Evolutionary conservation across 2,329 filamentous ascomycete species (phyloP).

Genomic region (Aspergillus fischeri): DNA sequence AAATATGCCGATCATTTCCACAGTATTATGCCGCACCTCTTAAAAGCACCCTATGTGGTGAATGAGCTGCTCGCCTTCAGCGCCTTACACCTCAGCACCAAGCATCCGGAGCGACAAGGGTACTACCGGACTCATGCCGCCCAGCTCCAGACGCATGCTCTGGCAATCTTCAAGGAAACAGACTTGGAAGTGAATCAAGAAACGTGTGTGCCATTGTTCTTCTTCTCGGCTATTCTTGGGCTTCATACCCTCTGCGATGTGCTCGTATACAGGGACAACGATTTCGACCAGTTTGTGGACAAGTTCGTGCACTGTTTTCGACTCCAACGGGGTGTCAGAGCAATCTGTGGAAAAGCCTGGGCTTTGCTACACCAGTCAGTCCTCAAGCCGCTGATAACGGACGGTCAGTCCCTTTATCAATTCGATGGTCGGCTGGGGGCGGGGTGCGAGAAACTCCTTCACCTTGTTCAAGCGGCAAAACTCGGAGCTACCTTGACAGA

Average conservation of each 20-base stretch:
- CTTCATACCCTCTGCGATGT: conserved; percentile 48
- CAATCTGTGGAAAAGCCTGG: conserved; percentile 12
- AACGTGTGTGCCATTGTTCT: conserved; percentile 16
- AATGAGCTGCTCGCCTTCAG: conserved; percentile 47
- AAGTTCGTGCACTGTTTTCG: conserved; percentile 21
- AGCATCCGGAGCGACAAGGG: conserved; percentile 32
- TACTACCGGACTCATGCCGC: conserved; percentile 27
- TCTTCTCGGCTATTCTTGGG: conserved; percentile 19
- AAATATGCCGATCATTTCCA: not conserved
- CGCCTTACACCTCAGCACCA: conserved; percentile 41
- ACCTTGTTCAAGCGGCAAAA: conserved; percentile 6
- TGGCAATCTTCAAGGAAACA: conserved; percentile 13
- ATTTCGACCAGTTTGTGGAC: conserved; percentile 36
- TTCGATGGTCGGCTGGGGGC: conserved; percentile 2
- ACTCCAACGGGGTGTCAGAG: conserved; percentile 24
- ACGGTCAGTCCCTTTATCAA: not conserved
- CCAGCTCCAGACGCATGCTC: conserved; percentile 32
- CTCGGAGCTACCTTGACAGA: conserved; percentile 1
- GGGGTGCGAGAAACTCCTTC: conserved; percentile 5
- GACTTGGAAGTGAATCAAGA: conserved; percentile 9
- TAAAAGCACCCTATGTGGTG: conserved; percentile 42
- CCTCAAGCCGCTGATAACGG: conserved; percentile 8
- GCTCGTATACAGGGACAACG: conserved; percentile 35
- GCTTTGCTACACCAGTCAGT: conserved; percentile 10
- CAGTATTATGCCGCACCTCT: conserved; percentile 2